phyloP scores from a whole-genome alignment of 2,329 filamentous ascomycete genomes.

The Pseudogymnoascus sp. region DNA sequence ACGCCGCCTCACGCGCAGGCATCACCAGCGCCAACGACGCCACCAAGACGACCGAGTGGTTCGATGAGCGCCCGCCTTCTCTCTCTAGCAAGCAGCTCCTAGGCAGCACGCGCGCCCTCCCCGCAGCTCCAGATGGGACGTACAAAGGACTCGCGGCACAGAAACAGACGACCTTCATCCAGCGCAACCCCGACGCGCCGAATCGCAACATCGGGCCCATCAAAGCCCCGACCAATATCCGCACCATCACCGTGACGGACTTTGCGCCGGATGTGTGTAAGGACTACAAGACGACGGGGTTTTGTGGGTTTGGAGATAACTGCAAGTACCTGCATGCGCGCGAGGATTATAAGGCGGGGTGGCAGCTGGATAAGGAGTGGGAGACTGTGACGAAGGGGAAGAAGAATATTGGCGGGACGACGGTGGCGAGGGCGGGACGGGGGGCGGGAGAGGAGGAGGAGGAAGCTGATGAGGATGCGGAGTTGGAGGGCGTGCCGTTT shows the following conservation, averaged over 20 bases:
- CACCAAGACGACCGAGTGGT: slow-evolving; percentile 85
- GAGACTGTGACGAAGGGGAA: slow-evolving; percentile 72
- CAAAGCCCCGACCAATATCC: slow-evolving; percentile 81
- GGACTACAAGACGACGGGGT: slow-evolving; percentile 78
- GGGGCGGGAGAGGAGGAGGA: slow-evolving; percentile 35
- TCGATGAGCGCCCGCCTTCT: slow-evolving; percentile 54
- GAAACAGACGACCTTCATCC: slow-evolving; percentile 56
- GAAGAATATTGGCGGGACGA: slow-evolving; percentile 53
- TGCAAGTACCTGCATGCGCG: slow-evolving; percentile 77
- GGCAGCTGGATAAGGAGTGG: slow-evolving; percentile 94
- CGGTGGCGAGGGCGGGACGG: slow-evolving; percentile 27
- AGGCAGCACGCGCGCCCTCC: slow-evolving; percentile 44
- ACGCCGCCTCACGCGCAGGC: slow-evolving; percentile 53
- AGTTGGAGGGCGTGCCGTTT: slow-evolving; percentile 29
- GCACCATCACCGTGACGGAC: slow-evolving; percentile 84
- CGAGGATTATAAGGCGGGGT: slow-evolving; percentile 80
- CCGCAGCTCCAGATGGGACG: slow-evolving; percentile 50
- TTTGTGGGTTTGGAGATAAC: slow-evolving; percentile 47
- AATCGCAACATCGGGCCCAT: slow-evolving; percentile 70
- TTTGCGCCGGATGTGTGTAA: slow-evolving; percentile 93
- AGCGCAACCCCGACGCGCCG: slow-evolving; percentile 71
- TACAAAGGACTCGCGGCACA: slow-evolving; percentile 73
- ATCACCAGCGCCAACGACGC: slow-evolving; percentile 73
- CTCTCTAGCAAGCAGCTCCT: slow-evolving; percentile 46
- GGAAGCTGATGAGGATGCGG: slow-evolving; percentile 37